Percentiles rank a stretch among this genome's conserved stretches.
Conservation (phyloP, 805 yeast genomes). For the Jamesozyma rosinii region DNA sequence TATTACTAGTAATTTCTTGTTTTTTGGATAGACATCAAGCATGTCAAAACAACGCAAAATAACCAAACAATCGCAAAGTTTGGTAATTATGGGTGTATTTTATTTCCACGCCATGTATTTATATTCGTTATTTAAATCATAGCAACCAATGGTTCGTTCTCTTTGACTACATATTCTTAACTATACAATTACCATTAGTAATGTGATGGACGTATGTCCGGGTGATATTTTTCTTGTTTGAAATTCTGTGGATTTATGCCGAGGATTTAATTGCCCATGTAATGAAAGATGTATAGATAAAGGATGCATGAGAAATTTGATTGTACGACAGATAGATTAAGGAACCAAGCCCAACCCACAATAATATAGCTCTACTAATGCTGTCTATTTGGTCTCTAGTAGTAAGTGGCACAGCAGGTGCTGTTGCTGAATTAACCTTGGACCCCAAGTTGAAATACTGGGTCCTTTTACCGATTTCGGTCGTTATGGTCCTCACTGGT, state of each 20-base stretch:
- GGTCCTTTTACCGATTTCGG: constrained; percentile 84
- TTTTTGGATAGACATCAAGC: too few relatives aligned
- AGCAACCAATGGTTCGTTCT: too few relatives aligned
- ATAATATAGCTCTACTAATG: too few relatives aligned
- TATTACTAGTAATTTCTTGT: too few relatives aligned
- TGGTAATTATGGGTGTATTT: background rate
- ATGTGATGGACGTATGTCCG: background rate
- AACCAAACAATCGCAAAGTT: too few relatives aligned
- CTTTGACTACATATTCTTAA: too few relatives aligned
- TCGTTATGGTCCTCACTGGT: constrained; percentile 85
- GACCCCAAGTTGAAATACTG: constrained; percentile 81
- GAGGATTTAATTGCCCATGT: background rate
- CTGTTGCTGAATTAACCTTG: constrained; percentile 47
- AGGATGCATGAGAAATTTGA: too few relatives aligned
- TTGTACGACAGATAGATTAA: too few relatives aligned
- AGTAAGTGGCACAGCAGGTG: constrained; percentile 16
- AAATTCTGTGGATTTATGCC: background rate
- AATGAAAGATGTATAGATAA: background rate
- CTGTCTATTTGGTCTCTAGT: constrained; percentile 8
- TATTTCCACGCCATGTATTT: too few relatives aligned
- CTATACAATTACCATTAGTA: background rate
- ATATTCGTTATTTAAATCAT: too few relatives aligned
- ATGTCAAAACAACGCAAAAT: too few relatives aligned
- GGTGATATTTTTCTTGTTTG: background rate
- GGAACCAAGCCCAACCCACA: too few relatives aligned